These are phyloP conservation scores for Cutaneotrichosporon cutaneum DNA, from an alignment of 1,284 basidiomycete species.

Conservation along the genomic window DNA sequence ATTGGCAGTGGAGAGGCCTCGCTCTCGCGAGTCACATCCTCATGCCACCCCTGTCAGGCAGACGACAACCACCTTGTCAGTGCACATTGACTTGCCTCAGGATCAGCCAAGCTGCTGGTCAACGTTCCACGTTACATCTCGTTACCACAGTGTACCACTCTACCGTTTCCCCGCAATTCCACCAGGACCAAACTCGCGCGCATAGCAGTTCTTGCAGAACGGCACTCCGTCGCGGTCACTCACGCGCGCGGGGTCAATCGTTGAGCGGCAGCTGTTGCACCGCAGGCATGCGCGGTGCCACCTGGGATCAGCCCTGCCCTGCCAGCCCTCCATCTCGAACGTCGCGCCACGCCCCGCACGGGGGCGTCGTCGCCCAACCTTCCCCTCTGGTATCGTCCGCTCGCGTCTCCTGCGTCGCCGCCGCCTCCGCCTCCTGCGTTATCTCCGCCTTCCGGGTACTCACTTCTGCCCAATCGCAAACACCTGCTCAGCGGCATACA, in stretches of 20 bases:
- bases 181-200: conserved; percentile 44
- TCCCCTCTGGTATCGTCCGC: too few relatives aligned
- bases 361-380: too few relatives aligned
- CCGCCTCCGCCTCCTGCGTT: not conserved
- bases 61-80: too few relatives aligned
- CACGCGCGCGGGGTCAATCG: conserved; percentile 52
- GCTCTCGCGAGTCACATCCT: too few relatives aligned
- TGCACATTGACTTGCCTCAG: too few relatives aligned
- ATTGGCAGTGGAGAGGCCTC: too few relatives aligned
- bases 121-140: not conserved
- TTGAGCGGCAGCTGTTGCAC: conserved; percentile 43
- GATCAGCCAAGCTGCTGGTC: not conserved
- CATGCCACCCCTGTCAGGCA: too few relatives aligned
- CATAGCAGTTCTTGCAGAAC: conserved; percentile 52
- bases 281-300: conserved; percentile 50
- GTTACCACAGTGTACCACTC: not conserved
- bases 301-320: conserved; percentile 20
- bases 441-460: not conserved
- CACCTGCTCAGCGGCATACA: conserved; percentile 52
- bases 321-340: too few relatives aligned
- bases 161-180: conserved; percentile 43
- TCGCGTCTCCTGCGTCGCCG: too few relatives aligned
- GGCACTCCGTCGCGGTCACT: conserved; percentile 59
- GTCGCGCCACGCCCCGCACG: too few relatives aligned
- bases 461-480: conserved; percentile 26